phyloP scores from a whole-genome alignment of 2,329 filamentous ascomycete species.

The Xylariaceae sp. region DNA sequence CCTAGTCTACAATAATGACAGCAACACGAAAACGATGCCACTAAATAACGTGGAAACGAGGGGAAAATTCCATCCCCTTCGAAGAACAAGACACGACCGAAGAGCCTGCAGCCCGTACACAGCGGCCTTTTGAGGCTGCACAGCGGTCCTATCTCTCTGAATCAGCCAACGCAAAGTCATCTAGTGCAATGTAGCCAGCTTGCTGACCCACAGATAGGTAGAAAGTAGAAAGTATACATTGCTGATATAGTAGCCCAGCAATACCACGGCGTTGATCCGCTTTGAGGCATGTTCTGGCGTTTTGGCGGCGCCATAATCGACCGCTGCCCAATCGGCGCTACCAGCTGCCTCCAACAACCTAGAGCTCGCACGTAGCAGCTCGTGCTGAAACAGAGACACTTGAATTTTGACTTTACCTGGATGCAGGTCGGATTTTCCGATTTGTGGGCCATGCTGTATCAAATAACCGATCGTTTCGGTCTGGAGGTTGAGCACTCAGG shows the following conservation, averaged over 20 bases:
- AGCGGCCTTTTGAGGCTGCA: background rate
- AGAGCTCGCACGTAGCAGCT: slow-evolving; percentile 5
- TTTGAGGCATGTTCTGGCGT: slow-evolving; percentile 1
- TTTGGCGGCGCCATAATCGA: slow-evolving; percentile 7
- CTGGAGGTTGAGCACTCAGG: background rate
- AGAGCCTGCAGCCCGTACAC: background rate
- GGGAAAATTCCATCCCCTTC: background rate
- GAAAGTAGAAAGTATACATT: background rate
- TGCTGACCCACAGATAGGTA: slow-evolving; percentile 3
- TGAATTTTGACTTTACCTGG: background rate
- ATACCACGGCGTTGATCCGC: slow-evolving; percentile 8
- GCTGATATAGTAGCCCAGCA: slow-evolving; percentile 2
- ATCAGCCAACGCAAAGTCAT: slow-evolving; percentile 5
- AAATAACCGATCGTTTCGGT: background rate
- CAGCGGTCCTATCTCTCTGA: background rate
- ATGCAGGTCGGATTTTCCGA: background rate
- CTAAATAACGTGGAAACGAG: background rate
- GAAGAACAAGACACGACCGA: background rate
- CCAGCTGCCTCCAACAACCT: slow-evolving; percentile 4
- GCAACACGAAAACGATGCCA: background rate
- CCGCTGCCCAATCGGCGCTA: slow-evolving; percentile 3
- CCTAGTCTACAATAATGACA: slow-evolving; percentile 5
- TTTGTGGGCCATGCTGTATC: background rate
- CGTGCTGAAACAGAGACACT: background rate
- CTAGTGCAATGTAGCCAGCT: background rate